phyloP scores from a whole-genome alignment of 108 stramenopile species.

The Asterionellopsis glacialis region DNA sequence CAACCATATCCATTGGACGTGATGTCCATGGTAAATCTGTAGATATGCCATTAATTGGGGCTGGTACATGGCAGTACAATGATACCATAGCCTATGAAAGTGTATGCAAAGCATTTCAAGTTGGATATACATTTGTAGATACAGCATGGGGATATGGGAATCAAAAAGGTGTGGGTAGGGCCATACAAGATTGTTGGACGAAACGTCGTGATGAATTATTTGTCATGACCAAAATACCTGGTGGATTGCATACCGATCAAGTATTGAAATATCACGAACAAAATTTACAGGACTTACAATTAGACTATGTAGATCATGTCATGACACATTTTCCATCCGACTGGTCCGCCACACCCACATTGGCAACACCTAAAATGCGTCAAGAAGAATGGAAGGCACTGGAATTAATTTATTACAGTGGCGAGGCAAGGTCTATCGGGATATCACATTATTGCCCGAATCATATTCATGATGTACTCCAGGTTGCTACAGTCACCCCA shows the following conservation, averaged over 20 bases:
- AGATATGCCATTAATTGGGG: constrained; percentile 40
- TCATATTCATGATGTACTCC: constrained; percentile 45
- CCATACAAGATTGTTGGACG: constrained; percentile 48
- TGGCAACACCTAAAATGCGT: constrained; percentile 18
- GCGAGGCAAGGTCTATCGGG: constrained; percentile 41
- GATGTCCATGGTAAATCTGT: constrained; percentile 38
- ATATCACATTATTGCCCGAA: constrained; percentile 50
- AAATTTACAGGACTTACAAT: constrained; percentile 34
- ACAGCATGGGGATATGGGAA: constrained; percentile 51
- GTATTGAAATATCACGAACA: constrained; percentile 23
- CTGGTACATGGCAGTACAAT: constrained; percentile 64
- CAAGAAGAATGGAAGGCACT: constrained; percentile 52
- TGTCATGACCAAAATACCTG: constrained; percentile 62
- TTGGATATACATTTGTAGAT: constrained; percentile 48
- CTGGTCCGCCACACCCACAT: constrained; percentile 23
- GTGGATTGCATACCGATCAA: constrained; percentile 33
- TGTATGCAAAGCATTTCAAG: constrained; percentile 44
- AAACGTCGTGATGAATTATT: constrained; percentile 34
- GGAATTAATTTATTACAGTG: constrained; percentile 37
- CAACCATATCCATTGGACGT: constrained; percentile 24
- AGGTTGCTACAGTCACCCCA: constrained; percentile 44
- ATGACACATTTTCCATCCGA: constrained; percentile 60
- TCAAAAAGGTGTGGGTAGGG: constrained; percentile 45
- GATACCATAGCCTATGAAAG: constrained; percentile 47
- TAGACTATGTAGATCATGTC: constrained; percentile 60